phyloP scores from a whole-genome alignment of 306 rosid species.

The Glycine soja region DNA sequence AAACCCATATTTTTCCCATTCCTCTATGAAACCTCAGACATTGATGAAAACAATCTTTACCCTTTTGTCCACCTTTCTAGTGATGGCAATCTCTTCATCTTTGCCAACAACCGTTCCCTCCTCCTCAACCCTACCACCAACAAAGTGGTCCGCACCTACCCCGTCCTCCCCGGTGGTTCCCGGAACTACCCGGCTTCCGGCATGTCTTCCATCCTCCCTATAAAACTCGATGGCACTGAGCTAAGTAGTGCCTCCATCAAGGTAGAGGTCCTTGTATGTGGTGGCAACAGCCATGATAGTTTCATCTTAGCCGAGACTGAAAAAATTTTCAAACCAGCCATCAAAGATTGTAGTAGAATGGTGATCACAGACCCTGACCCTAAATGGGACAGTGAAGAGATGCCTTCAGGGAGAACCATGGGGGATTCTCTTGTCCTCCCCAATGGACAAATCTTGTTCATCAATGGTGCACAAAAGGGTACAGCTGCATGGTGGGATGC shows the following conservation, averaged over 20 bases:
- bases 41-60: conserved; percentile 91
- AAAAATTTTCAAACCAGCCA: conserved; percentile 51
- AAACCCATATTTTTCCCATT: conserved; percentile 53
- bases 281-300: conserved; percentile 67
- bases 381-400: conserved; percentile 60
- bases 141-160: conserved; percentile 60
- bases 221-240: conserved; percentile 42
- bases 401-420: conserved; percentile 84
- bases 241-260: not conserved
- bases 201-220: conserved; percentile 78
- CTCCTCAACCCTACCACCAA: conserved; percentile 60
- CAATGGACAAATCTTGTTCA: conserved; percentile 68
- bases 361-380: conserved; percentile 57
- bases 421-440: conserved; percentile 79
- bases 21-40: conserved; percentile 74
- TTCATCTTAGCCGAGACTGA: conserved; percentile 52
- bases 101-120: conserved; percentile 82
- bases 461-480: conserved; percentile 80
- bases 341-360: conserved; percentile 68
- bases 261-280: conserved; percentile 77
- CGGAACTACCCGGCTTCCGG: conserved; percentile 92
- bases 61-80: conserved; percentile 72
- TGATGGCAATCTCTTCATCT: conserved; percentile 80
- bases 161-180: conserved; percentile 65
- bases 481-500: conserved; percentile 86